Conservation (phyloP, 305 asterid species). For the Fraxinus paxiana region DNA sequence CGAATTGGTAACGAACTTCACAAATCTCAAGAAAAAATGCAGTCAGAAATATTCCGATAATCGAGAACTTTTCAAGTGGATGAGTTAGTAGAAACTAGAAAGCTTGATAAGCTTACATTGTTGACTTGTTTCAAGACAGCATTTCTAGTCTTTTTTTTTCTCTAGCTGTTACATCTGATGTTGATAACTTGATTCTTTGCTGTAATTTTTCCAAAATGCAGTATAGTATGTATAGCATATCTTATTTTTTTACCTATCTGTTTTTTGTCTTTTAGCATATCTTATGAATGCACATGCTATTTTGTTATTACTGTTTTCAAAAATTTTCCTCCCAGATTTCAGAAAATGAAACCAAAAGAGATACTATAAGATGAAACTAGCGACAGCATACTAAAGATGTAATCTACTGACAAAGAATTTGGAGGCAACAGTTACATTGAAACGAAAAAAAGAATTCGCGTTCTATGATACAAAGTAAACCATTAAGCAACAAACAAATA, state of each 20-base stretch:
- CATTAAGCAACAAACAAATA: conserved; percentile 23
- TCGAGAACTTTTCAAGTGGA: conserved; percentile 10
- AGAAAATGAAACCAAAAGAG: not conserved
- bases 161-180: not conserved
- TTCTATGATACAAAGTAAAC: conserved; percentile 21
- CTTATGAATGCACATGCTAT: not conserved
- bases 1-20: conserved; percentile 22
- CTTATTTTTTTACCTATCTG: not conserved
- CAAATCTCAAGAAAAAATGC: conserved; percentile 20
- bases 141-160: not conserved
- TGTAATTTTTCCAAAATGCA: not conserved
- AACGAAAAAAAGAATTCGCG: not conserved
- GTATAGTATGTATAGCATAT: not conserved
- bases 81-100: conserved; percentile 7
- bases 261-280: not conserved
- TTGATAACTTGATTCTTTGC: not conserved
- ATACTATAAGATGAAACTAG: not conserved
- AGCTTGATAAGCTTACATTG: not conserved
- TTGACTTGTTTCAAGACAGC: not conserved
- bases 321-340: not conserved
- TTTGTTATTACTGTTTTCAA: not conserved
- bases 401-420: not conserved
- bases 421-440: conserved; percentile 15
- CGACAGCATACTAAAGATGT: not conserved
- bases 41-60: not conserved